phyloP scores from a whole-genome alignment of 345 rosid species.

The Cardamine chenopodiifolia region DNA sequence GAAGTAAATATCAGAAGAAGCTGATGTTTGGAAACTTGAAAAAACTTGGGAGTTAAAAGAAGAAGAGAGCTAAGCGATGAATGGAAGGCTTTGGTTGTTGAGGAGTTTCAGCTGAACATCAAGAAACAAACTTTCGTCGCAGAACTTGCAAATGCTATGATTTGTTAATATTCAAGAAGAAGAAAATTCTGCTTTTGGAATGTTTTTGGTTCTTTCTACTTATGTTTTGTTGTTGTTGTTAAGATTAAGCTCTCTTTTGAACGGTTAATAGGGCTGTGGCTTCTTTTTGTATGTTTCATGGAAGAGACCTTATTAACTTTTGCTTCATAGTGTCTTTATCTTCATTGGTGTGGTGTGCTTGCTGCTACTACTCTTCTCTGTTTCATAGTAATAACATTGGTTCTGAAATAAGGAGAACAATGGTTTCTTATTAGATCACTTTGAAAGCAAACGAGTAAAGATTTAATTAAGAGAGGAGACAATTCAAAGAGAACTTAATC shows the following conservation, averaged over 20 bases:
- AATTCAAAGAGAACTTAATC: background rate
- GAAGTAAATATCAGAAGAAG: conserved; percentile 15
- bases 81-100: conserved; percentile 16
- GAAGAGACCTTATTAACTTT: background rate
- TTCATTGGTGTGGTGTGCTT: no score
- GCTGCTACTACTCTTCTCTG: background rate
- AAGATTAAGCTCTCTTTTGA: conserved; percentile 23
- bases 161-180: background rate
- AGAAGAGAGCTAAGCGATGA: conserved; percentile 19
- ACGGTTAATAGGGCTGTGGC: background rate
- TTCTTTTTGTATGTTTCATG: background rate
- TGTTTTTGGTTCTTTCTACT: conserved; percentile 9
- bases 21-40: background rate
- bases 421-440: background rate
- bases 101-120: background rate
- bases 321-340: background rate
- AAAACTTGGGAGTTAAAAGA: background rate
- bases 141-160: conserved; percentile 8
- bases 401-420: no score
- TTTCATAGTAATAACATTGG: background rate
- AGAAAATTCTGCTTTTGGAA: background rate
- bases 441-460: background rate
- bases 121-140: conserved; percentile 11
- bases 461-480: background rate
- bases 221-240: background rate